A percentile compares a stretch with the other conserved stretches of the same genome.
Evolutionary conservation across 2,329 filamentous ascomycete species (phyloP).

Genomic region (Claviceps purpurea): DNA sequence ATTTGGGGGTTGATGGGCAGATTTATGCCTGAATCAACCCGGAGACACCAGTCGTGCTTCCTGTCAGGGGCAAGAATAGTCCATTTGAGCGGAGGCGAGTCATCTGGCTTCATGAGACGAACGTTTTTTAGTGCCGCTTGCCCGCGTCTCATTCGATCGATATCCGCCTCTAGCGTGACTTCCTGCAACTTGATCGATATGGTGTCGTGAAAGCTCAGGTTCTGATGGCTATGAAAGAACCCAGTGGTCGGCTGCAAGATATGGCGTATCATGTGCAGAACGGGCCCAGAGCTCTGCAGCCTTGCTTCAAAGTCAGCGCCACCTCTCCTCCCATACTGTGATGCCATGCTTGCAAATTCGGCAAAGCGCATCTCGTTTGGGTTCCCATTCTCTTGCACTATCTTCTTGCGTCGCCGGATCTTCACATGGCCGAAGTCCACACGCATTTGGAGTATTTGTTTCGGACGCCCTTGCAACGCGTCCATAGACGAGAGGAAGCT

Average conservation of each 20-base stretch:
- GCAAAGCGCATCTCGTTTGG: constrained; percentile 12
- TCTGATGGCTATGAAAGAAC: constrained; percentile 7
- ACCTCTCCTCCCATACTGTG: constrained; percentile 16
- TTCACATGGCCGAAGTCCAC: constrained; percentile 20
- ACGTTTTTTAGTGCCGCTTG: constrained; percentile 12
- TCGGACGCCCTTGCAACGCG: constrained; percentile 12
- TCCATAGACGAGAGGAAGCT: constrained; percentile 9
- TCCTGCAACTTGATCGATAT: constrained; percentile 8
- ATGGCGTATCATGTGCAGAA: constrained; percentile 4
- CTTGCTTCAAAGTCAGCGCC: constrained; percentile 16
- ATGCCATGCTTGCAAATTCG: constrained; percentile 14
- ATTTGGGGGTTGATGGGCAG: constrained; percentile 10
- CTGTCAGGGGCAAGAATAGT: constrained; percentile 22
- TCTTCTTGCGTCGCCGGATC: constrained; percentile 15
- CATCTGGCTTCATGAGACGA: constrained; percentile 11
- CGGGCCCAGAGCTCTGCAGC: constrained; percentile 2
- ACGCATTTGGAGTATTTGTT: constrained; percentile 16
- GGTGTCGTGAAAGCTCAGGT: constrained; percentile 9
- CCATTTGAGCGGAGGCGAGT: constrained; percentile 17
- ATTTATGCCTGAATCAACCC: constrained; percentile 15
- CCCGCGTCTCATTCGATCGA: constrained; percentile 2
- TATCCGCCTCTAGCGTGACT: constrained; percentile 12
- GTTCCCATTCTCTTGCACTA: background rate
- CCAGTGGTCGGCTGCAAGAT: constrained; percentile 3
- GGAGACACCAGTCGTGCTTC: constrained; percentile 22